Evolutionary conservation across 163 green algal genomes (phyloP).

Genomic region (Picocystis sp.): DNA sequence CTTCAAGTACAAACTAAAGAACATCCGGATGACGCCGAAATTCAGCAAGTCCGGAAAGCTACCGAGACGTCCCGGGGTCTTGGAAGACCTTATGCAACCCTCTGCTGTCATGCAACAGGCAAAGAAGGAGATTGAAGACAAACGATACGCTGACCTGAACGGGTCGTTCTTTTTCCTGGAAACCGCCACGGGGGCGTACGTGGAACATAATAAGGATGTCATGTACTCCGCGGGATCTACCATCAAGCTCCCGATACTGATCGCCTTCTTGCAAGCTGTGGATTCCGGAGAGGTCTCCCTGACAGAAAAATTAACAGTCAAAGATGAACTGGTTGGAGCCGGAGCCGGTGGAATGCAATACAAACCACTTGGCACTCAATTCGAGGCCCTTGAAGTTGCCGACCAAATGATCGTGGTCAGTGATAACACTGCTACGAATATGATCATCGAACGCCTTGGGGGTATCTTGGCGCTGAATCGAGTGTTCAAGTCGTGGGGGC

Average conservation of each 20-base stretch:
- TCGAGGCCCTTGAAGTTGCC: neutral
- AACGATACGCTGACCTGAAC: too few species aligned
- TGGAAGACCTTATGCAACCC: too few species aligned
- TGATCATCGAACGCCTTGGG: conserved; percentile 4
- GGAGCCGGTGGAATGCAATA: conserved; percentile 2
- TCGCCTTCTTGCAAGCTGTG: conserved; percentile 4
- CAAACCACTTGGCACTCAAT: neutral
- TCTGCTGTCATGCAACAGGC: too few species aligned
- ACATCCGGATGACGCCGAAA: too few species aligned
- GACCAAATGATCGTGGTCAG: conserved; percentile 7
- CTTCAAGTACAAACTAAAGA: too few species aligned
- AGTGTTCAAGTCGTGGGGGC: conserved; percentile 2
- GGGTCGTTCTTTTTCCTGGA: too few species aligned
- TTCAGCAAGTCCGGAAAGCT: too few species aligned
- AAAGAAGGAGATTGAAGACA: too few species aligned
- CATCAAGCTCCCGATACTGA: conserved; percentile 8
- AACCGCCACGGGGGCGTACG: too few species aligned
- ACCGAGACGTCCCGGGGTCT: too few species aligned
- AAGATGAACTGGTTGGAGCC: neutral
- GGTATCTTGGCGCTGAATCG: conserved; percentile 2
- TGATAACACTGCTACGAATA: conserved; percentile 10
- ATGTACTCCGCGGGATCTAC: conserved; percentile 3
- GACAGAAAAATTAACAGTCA: neutral
- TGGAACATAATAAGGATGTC: too few species aligned
- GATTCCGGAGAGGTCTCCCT: neutral